Conservation (phyloP, 2,329 filamentous ascomycete genomes). For the Thelonectria olida region DNA sequence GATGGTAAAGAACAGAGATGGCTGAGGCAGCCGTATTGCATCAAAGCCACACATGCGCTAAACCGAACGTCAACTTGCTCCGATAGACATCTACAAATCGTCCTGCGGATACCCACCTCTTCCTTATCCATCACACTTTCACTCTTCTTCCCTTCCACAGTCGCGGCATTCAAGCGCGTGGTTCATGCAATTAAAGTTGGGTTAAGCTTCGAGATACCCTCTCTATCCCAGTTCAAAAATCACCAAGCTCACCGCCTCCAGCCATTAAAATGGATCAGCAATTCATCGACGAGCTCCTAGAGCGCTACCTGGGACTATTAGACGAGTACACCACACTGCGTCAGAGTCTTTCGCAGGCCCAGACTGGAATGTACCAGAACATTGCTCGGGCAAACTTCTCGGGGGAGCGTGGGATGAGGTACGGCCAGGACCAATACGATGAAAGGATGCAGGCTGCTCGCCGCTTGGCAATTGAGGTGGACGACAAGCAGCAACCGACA, state of each 20-base stretch:
- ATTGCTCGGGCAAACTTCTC: slow-evolving; percentile 82
- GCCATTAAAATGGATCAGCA: slow-evolving; percentile 39
- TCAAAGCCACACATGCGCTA: slow-evolving; percentile 27
- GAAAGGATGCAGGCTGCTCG: slow-evolving; percentile 73
- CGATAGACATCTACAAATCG: slow-evolving; percentile 18
- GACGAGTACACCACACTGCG: slow-evolving; percentile 73
- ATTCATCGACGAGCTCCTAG: slow-evolving; percentile 70
- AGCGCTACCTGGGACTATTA: slow-evolving; percentile 71
- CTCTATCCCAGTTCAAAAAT: neutral
- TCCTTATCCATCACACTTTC: neutral
- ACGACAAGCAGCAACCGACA: slow-evolving; percentile 21
- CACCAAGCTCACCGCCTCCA: neutral
- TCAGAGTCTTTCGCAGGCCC: slow-evolving; percentile 59
- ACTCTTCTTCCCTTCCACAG: neutral
- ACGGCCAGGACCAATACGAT: slow-evolving; percentile 77
- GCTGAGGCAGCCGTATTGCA: neutral
- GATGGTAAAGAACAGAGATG: neutral
- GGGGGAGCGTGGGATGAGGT: slow-evolving; percentile 69
- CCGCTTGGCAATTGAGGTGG: slow-evolving; percentile 45
- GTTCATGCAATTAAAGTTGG: neutral
- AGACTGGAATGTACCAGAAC: slow-evolving; percentile 65
- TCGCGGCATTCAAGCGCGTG: neutral
- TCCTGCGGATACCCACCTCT: slow-evolving; percentile 8
- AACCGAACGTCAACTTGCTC: slow-evolving; percentile 25
- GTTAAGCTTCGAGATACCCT: neutral